A percentile compares a stretch with the other conserved stretches of the same genome.
Conservation (phyloP, 2,329 filamentous ascomycete species). For the Aspergillus fumigatiaffinis region DNA sequence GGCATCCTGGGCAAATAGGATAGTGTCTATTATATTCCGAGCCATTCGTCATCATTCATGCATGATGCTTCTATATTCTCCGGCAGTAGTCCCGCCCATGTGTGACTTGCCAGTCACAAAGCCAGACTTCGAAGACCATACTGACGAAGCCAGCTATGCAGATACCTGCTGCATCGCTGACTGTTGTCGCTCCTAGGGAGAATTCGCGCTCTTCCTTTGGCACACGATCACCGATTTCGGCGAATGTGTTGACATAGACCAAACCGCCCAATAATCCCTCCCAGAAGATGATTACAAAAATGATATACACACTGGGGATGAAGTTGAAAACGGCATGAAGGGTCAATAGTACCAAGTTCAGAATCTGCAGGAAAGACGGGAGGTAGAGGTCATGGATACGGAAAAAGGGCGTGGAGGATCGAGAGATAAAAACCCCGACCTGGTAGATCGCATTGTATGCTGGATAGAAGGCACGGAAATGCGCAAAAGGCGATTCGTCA, state of each 20-base stretch:
- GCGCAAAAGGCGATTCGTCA: conserved; percentile 67
- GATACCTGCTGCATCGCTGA: conserved; percentile 88
- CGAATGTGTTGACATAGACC: conserved; percentile 95
- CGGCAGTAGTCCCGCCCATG: conserved; percentile 73
- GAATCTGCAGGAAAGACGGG: conserved; percentile 75
- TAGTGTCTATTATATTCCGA: background rate
- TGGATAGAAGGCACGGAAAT: conserved; percentile 86
- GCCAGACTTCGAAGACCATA: conserved; percentile 73
- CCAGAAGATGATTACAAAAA: conserved; percentile 87
- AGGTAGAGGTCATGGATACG: conserved; percentile 77
- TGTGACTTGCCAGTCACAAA: conserved; percentile 82
- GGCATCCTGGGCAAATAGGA: background rate
- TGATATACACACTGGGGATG: conserved; percentile 78
- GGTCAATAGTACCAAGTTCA: conserved; percentile 70
- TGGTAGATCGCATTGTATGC: conserved; percentile 95
- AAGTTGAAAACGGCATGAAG: conserved; percentile 76
- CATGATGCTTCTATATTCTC: conserved; percentile 31
- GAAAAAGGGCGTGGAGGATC: conserved; percentile 83
- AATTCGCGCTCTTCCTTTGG: conserved; percentile 79
- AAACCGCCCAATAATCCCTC: conserved; percentile 85
- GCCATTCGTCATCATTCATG: background rate
- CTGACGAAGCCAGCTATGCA: conserved; percentile 82
- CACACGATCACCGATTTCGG: conserved; percentile 84
- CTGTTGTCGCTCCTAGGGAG: conserved; percentile 81
- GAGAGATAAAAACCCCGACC: conserved; percentile 88